Percentiles rank a stretch among this genome's conserved stretches.
phyloP scores from a whole-genome alignment of 2,329 filamentous ascomycete species.

The Hymenoscyphus fructigenus region DNA sequence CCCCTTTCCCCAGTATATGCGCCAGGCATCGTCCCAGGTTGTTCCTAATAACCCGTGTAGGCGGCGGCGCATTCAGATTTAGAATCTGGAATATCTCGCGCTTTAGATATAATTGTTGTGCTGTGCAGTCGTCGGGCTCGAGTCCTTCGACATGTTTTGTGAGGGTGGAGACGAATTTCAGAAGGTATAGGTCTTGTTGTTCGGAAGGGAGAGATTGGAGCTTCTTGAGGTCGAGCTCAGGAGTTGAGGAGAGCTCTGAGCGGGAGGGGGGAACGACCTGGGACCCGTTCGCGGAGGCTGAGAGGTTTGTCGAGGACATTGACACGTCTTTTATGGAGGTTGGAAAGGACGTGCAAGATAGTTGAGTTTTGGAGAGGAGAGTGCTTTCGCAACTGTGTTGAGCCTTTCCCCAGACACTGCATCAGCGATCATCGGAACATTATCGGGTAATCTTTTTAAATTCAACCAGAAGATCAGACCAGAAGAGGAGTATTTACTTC shows the following conservation, averaged over 20 bases:
- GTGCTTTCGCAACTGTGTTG: background rate
- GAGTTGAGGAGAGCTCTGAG: conserved; percentile 50
- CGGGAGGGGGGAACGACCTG: conserved; percentile 36
- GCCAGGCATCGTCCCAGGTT: conserved; percentile 83
- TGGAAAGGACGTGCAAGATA: conserved; percentile 13
- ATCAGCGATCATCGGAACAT: background rate
- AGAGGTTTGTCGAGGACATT: conserved; percentile 35
- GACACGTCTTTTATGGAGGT: conserved; percentile 21
- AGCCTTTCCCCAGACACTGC: background rate
- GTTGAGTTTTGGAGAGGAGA: background rate
- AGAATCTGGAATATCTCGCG: conserved; percentile 93
- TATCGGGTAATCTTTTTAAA: conserved; percentile 11
- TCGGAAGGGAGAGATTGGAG: conserved; percentile 86
- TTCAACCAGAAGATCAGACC: background rate
- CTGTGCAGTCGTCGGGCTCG: conserved; percentile 75
- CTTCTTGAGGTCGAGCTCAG: conserved; percentile 86
- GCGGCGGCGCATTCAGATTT: conserved; percentile 74
- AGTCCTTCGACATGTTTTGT: conserved; percentile 76
- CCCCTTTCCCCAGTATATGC: conserved; percentile 79
- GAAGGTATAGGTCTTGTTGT: conserved; percentile 91
- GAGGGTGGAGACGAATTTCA: conserved; percentile 83
- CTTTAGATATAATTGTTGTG: conserved; percentile 89
- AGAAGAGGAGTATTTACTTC: background rate
- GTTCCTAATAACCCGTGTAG: conserved; percentile 85
- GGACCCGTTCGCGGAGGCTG: conserved; percentile 36